Evolutionary conservation across 2,329 filamentous ascomycete species (phyloP).

Genomic region (Emergomyces pasteurianus): DNA sequence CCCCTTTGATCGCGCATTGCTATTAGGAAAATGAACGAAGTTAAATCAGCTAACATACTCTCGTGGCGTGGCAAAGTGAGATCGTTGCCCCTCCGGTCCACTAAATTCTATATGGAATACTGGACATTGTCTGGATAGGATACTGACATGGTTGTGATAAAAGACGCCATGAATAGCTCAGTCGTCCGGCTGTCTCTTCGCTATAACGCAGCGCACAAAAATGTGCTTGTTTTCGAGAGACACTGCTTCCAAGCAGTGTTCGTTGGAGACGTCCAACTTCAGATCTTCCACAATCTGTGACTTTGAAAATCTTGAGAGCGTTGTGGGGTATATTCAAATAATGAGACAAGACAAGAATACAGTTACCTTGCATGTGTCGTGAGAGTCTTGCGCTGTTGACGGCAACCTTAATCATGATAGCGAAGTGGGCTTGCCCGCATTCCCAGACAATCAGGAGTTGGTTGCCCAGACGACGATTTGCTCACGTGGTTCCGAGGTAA

Average conservation of each 20-base stretch:
- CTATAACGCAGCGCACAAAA: background rate
- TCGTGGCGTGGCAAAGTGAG: slow-evolving; percentile 6
- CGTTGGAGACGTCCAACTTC: background rate
- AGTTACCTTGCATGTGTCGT: too few relatives aligned
- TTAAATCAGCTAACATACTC: background rate
- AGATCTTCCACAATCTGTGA: background rate
- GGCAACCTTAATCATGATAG: background rate
- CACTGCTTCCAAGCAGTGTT: background rate
- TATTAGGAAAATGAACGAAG: slow-evolving; percentile 27
- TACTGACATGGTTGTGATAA: slow-evolving; percentile 72
- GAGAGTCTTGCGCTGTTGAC: background rate
- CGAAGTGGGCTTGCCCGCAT: background rate
- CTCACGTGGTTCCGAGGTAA: background rate
- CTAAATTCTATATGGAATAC: slow-evolving; percentile 17
- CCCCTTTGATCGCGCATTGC: slow-evolving; percentile 76
- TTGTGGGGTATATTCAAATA: background rate
- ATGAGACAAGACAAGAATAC: background rate
- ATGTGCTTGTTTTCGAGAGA: background rate
- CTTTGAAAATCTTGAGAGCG: background rate
- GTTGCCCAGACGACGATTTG: background rate
- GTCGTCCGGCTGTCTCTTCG: background rate
- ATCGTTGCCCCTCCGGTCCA: background rate
- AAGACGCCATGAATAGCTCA: slow-evolving; percentile 50
- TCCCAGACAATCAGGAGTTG: background rate
- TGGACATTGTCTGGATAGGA: slow-evolving; percentile 17